These are phyloP conservation scores for Meyerozyma guilliermondii DNA, from an alignment of 1,139 yeast genomes.

Conservation along the genomic window DNA sequence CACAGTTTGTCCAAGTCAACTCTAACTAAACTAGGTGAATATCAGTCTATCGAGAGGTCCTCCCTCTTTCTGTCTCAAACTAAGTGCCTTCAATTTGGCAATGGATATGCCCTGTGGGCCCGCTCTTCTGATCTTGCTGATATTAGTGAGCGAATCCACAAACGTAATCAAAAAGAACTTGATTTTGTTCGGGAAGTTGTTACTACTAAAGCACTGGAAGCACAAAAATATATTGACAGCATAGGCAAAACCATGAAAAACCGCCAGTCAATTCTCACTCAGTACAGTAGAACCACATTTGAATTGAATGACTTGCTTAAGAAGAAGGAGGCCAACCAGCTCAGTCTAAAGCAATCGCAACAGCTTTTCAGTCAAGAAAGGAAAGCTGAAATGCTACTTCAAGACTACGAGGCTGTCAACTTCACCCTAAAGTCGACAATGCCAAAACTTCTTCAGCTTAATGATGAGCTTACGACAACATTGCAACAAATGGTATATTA, in stretches of 20 bases:
- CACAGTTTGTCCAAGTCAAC: conserved; percentile 6
- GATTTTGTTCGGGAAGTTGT: background rate
- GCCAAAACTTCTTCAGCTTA: conserved; percentile 31
- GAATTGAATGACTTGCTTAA: conserved; percentile 20
- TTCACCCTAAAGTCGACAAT: conserved; percentile 30
- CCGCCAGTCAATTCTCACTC: conserved; percentile 29
- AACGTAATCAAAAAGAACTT: background rate
- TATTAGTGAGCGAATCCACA: background rate
- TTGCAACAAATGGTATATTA: conserved; percentile 26
- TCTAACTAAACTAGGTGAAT: background rate
- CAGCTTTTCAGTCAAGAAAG: conserved; percentile 26
- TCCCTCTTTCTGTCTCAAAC: background rate
- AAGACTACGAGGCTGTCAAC: conserved; percentile 27
- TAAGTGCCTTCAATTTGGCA: background rate
- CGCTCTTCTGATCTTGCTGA: background rate
- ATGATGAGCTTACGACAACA: conserved; percentile 19
- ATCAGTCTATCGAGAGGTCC: background rate
- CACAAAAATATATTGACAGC: conserved; percentile 11
- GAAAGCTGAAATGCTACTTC: conserved; percentile 22
- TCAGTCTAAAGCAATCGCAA: conserved; percentile 27
- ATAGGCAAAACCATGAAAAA: conserved; percentile 24
- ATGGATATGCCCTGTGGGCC: background rate
- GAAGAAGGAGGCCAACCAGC: conserved; percentile 17
- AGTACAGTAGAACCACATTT: conserved; percentile 28
- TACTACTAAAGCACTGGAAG: conserved; percentile 5